These are phyloP conservation scores for Trypanosomatidae sp. DNA, from an alignment of 208 protist species.

Conservation along the genomic window DNA sequence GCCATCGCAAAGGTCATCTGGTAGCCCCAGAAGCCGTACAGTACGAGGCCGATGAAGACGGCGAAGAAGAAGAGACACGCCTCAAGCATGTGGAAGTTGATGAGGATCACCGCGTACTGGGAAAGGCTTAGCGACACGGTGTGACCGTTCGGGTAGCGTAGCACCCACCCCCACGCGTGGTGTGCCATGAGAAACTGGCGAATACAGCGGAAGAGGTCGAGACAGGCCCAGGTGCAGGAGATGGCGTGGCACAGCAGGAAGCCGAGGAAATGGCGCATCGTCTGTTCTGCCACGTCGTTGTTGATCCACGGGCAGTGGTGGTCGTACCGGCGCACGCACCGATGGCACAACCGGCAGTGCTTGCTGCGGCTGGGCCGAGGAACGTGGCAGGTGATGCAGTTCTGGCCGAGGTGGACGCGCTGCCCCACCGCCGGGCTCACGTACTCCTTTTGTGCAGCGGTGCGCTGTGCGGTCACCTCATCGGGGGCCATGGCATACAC, in stretches of 20 bases:
- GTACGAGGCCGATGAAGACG: constrained; percentile 61
- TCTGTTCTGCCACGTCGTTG: constrained; percentile 95
- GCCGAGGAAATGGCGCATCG: constrained; percentile 89
- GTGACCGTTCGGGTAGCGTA: constrained; percentile 28
- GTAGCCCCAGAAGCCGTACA: constrained; percentile 83
- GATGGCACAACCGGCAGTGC: constrained; percentile 92
- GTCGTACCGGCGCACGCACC: constrained; percentile 95
- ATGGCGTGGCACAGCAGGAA: constrained; percentile 90
- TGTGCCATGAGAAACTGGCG: constrained; percentile 50
- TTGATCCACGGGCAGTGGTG: constrained; percentile 98
- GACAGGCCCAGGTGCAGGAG: constrained; percentile 78
- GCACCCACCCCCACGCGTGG: constrained; percentile 65
- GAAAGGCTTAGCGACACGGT: constrained; percentile 34
- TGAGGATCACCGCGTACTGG: constrained; percentile 69
- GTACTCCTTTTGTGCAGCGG: constrained; percentile 12
- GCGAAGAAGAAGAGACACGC: constrained; percentile 80
- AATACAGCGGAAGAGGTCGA: constrained; percentile 63
- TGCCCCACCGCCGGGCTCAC: constrained; percentile 1
- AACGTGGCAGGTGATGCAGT: constrained; percentile 73
- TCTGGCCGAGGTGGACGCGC: constrained; percentile 31
- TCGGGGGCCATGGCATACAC: constrained; percentile 45
- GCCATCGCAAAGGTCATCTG: constrained; percentile 74
- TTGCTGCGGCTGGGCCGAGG: constrained; percentile 91
- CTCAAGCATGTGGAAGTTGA: constrained; percentile 58
- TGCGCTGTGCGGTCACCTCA: constrained; percentile 14